Base-by-base conservation (phyloP, 768 basidiomycete genomes). In the Paxillus rubicundulus region DNA sequence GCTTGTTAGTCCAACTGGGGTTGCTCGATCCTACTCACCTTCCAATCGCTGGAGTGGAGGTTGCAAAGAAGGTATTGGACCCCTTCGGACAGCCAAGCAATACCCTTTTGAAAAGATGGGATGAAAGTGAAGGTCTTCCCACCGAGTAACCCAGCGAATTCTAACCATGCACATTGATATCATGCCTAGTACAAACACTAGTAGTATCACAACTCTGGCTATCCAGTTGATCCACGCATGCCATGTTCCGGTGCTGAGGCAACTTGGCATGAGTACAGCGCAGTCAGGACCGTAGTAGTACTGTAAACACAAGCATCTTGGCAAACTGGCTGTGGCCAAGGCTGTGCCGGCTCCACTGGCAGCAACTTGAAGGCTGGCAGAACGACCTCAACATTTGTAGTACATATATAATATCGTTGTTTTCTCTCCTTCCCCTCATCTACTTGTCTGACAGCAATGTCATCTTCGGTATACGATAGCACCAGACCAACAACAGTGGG, bases 71-170 rank as follows among this genome's bases (percentile, higher is more conserved):
- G 47, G 72, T 76, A 24, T 28, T 76, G 38, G 66, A 79, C 51
- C 74, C 74, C 7, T 77, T 76, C 33, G 70, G 67, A 8, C 52
- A 67, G 34, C 73, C 76, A 24, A 73, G 72, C 53, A 76, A 75
- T 57, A 57, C 59, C 16, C 59, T 75, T 38, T 61, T 75, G 48
- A 46, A 61, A 33, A 64, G 62, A 53, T 76, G 74, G 74, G 59
- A 57, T 24, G 65, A 70, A 52, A 71, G 72, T 45, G 66, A 72
- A 50, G 73, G 70, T 4, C 64, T 72, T n/a, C 41, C 62, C 16
- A 63, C 70, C 43, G 56, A 59, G 28, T 70, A 45, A 57, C 40
- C 16, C n/a, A 61, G 40, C 63, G 64, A 27, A 28, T 8, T 28
- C 8, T 28, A 8, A 28, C n/a, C n/a, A n/a, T n/a, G n/a, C n/a